Percentiles rank a stretch among this genome's conserved stretches.
These are phyloP conservation scores for Kwoniella bestiolae DNA, from an alignment of 768 basidiomycete genomes.

Conservation along the genomic window DNA sequence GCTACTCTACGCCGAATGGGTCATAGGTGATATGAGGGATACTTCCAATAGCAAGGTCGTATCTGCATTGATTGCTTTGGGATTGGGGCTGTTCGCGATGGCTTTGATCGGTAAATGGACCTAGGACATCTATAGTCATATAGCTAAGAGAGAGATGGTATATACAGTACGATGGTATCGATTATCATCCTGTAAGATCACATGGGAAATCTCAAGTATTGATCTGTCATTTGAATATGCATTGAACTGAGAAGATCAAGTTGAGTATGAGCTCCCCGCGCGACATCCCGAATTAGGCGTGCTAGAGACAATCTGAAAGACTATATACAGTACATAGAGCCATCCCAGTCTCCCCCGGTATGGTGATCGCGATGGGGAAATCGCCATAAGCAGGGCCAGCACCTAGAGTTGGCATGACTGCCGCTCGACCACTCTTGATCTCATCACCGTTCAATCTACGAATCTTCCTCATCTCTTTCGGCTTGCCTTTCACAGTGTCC, in stretches of 20 bases:
- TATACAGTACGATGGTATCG: too few species aligned
- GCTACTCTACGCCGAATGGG: conserved; percentile 14
- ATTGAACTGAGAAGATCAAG: too few species aligned
- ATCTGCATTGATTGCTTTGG: conserved; percentile 3
- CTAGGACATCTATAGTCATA: background rate
- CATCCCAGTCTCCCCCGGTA: too few species aligned
- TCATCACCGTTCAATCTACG: conserved; percentile 13
- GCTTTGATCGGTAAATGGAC: conserved; percentile 19
- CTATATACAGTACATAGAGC: too few species aligned
- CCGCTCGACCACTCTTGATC: conserved; percentile 3
- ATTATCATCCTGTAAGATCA: too few species aligned
- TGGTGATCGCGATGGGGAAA: too few species aligned
- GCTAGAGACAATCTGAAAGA: too few species aligned
- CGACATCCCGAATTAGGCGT: too few species aligned
- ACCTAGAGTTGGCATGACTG: conserved; percentile 6
- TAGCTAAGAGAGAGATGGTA: background rate
- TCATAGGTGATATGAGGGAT: conserved; percentile 17
- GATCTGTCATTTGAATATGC: too few species aligned
- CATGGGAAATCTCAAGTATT: too few species aligned
- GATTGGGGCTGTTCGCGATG: conserved; percentile 12
- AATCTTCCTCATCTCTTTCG: conserved; percentile 1
- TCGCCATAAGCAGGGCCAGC: background rate
- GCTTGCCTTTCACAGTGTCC: conserved; percentile 10
- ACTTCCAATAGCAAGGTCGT: conserved; percentile 2
- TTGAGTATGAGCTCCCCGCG: too few species aligned